Evolutionary conservation across 1,284 basidiomycete species (phyloP), one percentile per base, ranked within the genome.

Genomic region (Cystobasidiaceae sp.): DNA sequence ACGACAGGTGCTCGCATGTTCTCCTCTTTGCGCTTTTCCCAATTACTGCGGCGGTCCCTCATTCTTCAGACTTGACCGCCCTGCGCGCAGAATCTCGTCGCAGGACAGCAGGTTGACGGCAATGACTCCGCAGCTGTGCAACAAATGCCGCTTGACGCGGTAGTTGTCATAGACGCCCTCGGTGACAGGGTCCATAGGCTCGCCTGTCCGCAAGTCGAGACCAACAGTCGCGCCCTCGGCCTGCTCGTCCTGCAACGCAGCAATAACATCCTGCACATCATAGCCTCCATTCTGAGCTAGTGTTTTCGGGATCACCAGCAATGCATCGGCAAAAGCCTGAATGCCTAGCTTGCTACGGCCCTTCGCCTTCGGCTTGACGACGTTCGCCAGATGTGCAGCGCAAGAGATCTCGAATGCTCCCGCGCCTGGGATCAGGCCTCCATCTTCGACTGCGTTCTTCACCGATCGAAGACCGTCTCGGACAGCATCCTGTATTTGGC

Each of bases 131-230:
- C 92, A 94, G 73, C 23, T 68, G 76, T 98, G 94, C 64, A 99
- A 80, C 92, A 98, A 96, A 75, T 98, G 96, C 69, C 94, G 82
- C 81, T 98, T 98, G 68, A 98, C 96, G 67, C 96, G 83, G 78
- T 97, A 98, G 79, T 98, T 98, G 78, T 99, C 96, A 93, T 94
- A 98, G 19, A 99, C 86, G 41, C 96, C 96, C 75, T 92, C 88
- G 3, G 90, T 86, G 15, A 90, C 88, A 5, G 96, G 94, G 75
- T 99, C 94, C 75, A 96, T 90, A 3, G 94, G 93, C 77, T 97
- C 93, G 65, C 96, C 96, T 30, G 91, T 90, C 75, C 91, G 82
- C 44, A 98, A 81, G 78, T 98, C 90, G 69, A 99, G 78, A 27
- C 96, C 96, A 68, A 96, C 93, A 41, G 84, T 80, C 70, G 90